Percentiles rank a stretch among this genome's conserved stretches.
These are phyloP conservation scores for Aspergillus coremiiformis DNA, from an alignment of 495 filamentous ascomycete genomes.

Conservation along the genomic window DNA sequence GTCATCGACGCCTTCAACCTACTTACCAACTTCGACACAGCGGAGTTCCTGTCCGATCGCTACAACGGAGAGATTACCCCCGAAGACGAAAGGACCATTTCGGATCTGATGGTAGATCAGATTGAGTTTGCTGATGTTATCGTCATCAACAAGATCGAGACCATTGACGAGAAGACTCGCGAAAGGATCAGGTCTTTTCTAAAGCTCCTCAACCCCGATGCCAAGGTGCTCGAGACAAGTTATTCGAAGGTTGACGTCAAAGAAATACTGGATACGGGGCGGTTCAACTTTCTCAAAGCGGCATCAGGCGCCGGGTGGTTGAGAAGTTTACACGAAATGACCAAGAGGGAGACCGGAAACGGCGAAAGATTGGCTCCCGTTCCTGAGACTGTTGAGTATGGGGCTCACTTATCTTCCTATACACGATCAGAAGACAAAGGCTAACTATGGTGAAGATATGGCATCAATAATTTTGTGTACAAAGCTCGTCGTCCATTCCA, in stretches of 20 bases:
- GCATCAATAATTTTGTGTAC: constrained; percentile 52
- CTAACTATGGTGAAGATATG: constrained; percentile 29
- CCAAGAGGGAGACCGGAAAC: constrained; percentile 30
- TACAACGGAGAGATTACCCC: constrained; percentile 37
- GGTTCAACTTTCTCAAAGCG: constrained; percentile 39
- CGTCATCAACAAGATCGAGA: constrained; percentile 49
- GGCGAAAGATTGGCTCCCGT: constrained; percentile 42
- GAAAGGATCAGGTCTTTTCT: constrained; percentile 38
- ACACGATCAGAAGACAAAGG: background rate
- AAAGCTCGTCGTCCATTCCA: constrained; percentile 46
- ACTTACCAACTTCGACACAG: constrained; percentile 48
- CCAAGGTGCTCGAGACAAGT: constrained; percentile 40
- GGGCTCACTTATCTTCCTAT: background rate
- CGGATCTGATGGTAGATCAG: constrained; percentile 54
- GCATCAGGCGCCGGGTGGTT: constrained; percentile 43
- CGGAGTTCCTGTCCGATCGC: constrained; percentile 49
- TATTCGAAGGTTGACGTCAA: constrained; percentile 42
- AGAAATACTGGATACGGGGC: constrained; percentile 44
- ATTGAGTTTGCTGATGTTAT: constrained; percentile 57
- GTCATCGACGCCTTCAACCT: constrained; percentile 54
- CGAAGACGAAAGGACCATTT: constrained; percentile 54
- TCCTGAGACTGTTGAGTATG: constrained; percentile 50
- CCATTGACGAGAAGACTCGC: constrained; percentile 29
- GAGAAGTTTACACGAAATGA: constrained; percentile 46
- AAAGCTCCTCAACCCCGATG: constrained; percentile 42